Evolutionary conservation across 768 basidiomycete species (phyloP), one percentile per base, ranked within the genome.

Genomic region (Gloeophyllum trabeum): DNA sequence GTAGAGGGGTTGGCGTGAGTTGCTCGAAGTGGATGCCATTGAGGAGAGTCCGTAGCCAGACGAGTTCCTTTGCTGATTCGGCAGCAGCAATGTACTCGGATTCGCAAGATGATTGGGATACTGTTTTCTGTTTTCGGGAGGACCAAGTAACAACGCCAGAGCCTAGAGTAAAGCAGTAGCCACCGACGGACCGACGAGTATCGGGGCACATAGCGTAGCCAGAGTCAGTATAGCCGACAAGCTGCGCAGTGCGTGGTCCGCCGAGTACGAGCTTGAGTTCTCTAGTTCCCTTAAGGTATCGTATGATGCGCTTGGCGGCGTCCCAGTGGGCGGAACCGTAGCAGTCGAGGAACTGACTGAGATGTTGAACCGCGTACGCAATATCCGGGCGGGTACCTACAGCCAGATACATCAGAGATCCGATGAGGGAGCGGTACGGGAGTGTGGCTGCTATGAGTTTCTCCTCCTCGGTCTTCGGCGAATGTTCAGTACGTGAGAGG

Each of bases 331-430:
- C 42, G 2, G 16, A 34, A 0, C 46, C 49, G 2, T 53, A 56
- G 24, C 49, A 47, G 4, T 30, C 36, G 10, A 43, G 43, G 41
- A 57, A 60, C 21, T 56, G 52, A 26, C 49, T 43, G 20, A 61
- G 54, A 4, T 46, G 40, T 4, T 45, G 44, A 5, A 58, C 53
- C 21, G 57, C 51, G 45, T 48, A 55, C 2, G 56, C 41, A 19
- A 64, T 58, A 49, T 64, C 63, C 4, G 61, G 60, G 22, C 55
- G 47, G 20, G 58, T 62, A n/a, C 47, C 51, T 5, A 60, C 38
- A n/a, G 61, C 54, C 3, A 55, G 47, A 42, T 59, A 62, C 52
- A 58, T 57, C 22, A 61, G 47, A 4, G 53, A 50, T 3, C 56
- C 60, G 35, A 60, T 41, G 4, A 40, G 26, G 3, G 22, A 7